These are phyloP conservation scores for Orbilia oligospora DNA, from an alignment of 2,329 filamentous ascomycete species.

Conservation along the genomic window DNA sequence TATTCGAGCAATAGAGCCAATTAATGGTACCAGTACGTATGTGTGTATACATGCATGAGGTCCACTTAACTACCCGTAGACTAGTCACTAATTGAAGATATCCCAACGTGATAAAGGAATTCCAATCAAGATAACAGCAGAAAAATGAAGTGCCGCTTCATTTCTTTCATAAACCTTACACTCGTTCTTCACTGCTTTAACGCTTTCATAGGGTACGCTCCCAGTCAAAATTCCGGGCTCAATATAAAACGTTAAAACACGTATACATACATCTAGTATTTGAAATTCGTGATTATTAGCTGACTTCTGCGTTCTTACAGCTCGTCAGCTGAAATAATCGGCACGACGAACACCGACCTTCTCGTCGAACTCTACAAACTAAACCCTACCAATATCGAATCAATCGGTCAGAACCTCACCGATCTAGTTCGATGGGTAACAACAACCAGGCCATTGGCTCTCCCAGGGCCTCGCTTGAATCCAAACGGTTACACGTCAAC, in stretches of 20 bases:
- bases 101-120: too few relatives aligned
- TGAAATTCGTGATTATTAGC: too few relatives aligned
- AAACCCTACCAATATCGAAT: background rate
- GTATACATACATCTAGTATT: too few relatives aligned
- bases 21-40: too few relatives aligned
- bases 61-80: too few relatives aligned
- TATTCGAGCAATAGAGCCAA: slow-evolving; percentile 5
- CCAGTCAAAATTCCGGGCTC: too few relatives aligned
- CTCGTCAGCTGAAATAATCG: background rate
- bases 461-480: background rate
- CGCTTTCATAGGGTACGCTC: background rate
- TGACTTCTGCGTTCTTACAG: too few relatives aligned
- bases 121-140: too few relatives aligned
- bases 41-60: too few relatives aligned
- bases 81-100: too few relatives aligned
- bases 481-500: background rate
- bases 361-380: background rate
- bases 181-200: background rate
- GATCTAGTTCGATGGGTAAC: background rate
- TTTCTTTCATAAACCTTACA: background rate
- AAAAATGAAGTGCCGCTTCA: too few relatives aligned
- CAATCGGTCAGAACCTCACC: slow-evolving; percentile 16
- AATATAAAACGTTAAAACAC: too few relatives aligned
- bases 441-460: slow-evolving; percentile 4
- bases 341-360: background rate